Evolutionary conservation across 306 rosid genomes (phyloP).

Genomic region (Senna siamea): DNA sequence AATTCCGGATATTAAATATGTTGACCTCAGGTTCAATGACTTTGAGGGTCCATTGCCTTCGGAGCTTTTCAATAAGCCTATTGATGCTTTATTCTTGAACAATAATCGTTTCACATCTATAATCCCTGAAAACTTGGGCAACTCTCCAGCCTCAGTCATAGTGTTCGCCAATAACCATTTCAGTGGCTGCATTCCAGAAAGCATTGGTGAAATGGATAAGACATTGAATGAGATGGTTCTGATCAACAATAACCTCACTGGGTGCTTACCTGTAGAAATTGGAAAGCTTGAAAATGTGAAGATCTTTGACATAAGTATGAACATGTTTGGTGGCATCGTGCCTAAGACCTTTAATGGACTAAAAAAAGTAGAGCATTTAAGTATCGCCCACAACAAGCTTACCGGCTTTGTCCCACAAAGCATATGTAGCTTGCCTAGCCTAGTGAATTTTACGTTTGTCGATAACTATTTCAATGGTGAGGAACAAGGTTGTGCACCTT

Average conservation of each 20-base stretch:
- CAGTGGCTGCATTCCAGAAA: constrained; percentile 65
- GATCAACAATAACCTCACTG: constrained; percentile 52
- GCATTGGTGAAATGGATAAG: constrained; percentile 61
- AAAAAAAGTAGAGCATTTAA: constrained; percentile 35
- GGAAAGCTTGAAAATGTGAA: constrained; percentile 42
- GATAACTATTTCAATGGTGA: constrained; percentile 72
- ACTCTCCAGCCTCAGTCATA: constrained; percentile 58
- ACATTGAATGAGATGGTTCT: constrained; percentile 60
- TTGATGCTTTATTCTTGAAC: constrained; percentile 68
- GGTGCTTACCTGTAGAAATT: constrained; percentile 67
- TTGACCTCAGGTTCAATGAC: constrained; percentile 70
- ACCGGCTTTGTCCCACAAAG: constrained; percentile 62
- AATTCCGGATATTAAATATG: constrained; percentile 46
- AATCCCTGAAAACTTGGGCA: constrained; percentile 62
- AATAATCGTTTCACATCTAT: constrained; percentile 60
- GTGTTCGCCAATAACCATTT: constrained; percentile 64
- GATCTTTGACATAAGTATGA: constrained; percentile 56
- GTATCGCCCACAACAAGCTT: constrained; percentile 54
- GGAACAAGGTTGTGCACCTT: constrained; percentile 57
- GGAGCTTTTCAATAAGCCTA: constrained; percentile 47
- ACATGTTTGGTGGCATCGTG: constrained; percentile 58
- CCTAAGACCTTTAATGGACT: constrained; percentile 49
- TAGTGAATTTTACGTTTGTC: constrained; percentile 63
- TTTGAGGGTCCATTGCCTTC: constrained; percentile 75
- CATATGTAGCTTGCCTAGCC: constrained; percentile 55